These are phyloP conservation scores for Colletotrichum karsti DNA, from an alignment of 2,329 filamentous ascomycete genomes.

Conservation along the genomic window DNA sequence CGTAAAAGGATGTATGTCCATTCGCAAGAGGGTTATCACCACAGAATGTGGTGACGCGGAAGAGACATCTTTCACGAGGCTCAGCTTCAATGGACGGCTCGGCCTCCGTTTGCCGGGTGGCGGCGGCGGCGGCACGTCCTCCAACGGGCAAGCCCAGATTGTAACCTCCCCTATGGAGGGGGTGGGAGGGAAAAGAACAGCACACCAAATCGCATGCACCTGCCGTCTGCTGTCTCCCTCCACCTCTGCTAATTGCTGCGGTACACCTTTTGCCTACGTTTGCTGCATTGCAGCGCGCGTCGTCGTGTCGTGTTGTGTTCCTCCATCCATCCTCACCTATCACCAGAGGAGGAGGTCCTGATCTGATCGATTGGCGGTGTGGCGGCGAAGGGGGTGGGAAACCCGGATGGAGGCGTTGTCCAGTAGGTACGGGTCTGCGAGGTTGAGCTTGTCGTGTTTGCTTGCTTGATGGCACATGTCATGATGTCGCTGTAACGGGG, in stretches of 20 bases:
- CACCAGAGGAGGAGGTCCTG: not conserved
- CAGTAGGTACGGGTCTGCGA: not conserved
- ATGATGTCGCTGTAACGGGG: not conserved
- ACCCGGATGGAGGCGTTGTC: not conserved
- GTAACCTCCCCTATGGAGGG: not conserved
- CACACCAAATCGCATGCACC: slow-evolving; percentile 7
- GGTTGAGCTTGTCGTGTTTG: not conserved
- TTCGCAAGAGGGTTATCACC: too few relatives aligned
- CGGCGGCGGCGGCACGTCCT: slow-evolving; percentile 8
- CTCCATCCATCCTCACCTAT: not conserved
- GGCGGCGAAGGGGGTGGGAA: not conserved
- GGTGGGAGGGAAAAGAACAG: not conserved
- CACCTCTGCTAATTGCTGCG: not conserved
- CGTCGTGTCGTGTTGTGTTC: not conserved
- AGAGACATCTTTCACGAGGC: not conserved
- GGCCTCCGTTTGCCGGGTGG: not conserved
- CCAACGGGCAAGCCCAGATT: not conserved
- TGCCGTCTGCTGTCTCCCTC: not conserved
- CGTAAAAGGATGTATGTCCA: not conserved
- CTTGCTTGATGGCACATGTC: not conserved
- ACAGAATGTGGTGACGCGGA: not conserved
- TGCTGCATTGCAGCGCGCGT: slow-evolving; percentile 1
- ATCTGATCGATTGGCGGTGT: slow-evolving; percentile 19
- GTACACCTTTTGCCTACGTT: not conserved
- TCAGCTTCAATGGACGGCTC: not conserved